A percentile compares a stretch with the other conserved stretches of the same genome.
These are phyloP conservation scores for Grosmannia huntii DNA, from an alignment of 2,329 filamentous ascomycete species.

Conservation along the genomic window DNA sequence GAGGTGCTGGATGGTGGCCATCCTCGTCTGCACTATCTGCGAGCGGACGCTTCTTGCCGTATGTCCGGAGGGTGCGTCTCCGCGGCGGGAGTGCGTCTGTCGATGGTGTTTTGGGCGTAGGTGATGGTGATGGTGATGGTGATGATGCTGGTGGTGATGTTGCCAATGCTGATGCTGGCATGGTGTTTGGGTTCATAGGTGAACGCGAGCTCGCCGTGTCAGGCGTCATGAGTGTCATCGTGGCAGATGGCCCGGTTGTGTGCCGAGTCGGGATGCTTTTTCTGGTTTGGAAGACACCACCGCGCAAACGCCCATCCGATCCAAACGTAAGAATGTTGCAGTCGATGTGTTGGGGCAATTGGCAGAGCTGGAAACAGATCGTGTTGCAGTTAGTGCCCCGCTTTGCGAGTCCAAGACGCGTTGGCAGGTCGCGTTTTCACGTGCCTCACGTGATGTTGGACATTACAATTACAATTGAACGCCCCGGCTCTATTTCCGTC, in stretches of 20 bases:
- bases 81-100: not conserved
- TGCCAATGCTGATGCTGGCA: not conserved
- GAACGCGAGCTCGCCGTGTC: constrained; percentile 9
- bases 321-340: not conserved
- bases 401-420: not conserved
- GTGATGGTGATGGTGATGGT: not conserved
- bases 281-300: no score
- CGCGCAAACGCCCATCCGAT: not conserved
- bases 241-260: not conserved
- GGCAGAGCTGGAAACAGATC: not conserved
- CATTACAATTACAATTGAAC: no score
- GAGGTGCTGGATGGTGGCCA: not conserved
- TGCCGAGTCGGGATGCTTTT: no score
- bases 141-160: not conserved
- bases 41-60: constrained; percentile 10
- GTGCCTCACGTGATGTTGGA: not conserved
- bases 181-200: constrained; percentile 9
- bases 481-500: not conserved
- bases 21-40: not conserved
- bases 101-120: not conserved
- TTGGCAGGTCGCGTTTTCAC: not conserved
- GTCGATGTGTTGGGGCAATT: not conserved
- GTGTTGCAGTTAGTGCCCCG: not conserved
- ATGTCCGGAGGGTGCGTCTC: constrained; percentile 9
- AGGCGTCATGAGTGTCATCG: constrained; percentile 5